Conservation (phyloP, 306 rosid genomes). For the Pyrus communis region DNA sequence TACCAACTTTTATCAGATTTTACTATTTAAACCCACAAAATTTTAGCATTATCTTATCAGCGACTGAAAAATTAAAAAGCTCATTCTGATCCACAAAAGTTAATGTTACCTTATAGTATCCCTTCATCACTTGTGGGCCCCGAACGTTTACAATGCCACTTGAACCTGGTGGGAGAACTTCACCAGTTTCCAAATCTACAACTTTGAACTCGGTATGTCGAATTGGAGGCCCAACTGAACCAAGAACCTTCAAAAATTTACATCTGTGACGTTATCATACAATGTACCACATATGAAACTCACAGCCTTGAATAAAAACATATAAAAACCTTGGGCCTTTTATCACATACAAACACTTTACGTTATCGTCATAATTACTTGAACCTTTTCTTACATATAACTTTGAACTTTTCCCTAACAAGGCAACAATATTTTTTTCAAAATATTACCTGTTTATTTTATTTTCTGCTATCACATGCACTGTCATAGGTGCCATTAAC, state of each 20-base stretch:
- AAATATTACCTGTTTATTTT: neutral
- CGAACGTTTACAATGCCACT: constrained; percentile 67
- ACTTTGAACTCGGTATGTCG: constrained; percentile 67
- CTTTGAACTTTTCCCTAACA: neutral
- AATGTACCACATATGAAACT: neutral
- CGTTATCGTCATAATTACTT: neutral
- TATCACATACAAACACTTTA: neutral
- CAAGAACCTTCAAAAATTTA: constrained; percentile 72
- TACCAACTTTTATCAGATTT: too few species aligned
- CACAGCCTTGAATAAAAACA: too few species aligned
- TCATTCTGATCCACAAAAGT: neutral
- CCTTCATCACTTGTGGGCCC: constrained; percentile 90
- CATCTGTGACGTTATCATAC: constrained; percentile 30
- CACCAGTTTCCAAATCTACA: constrained; percentile 63
- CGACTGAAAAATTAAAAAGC: neutral
- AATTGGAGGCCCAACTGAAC: constrained; percentile 86
- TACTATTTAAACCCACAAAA: too few species aligned
- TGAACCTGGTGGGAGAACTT: constrained; percentile 72
- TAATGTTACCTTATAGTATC: constrained; percentile 77
- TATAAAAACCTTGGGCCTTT: neutral
- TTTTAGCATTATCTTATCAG: neutral
- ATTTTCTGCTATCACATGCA: neutral
- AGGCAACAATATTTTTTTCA: too few species aligned
- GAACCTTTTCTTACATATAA: neutral
- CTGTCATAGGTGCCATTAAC: neutral